Percentiles rank a stretch among this genome's conserved stretches.
Conservation (phyloP, 106 monocot species). For the Dendrobium huoshanense region DNA sequence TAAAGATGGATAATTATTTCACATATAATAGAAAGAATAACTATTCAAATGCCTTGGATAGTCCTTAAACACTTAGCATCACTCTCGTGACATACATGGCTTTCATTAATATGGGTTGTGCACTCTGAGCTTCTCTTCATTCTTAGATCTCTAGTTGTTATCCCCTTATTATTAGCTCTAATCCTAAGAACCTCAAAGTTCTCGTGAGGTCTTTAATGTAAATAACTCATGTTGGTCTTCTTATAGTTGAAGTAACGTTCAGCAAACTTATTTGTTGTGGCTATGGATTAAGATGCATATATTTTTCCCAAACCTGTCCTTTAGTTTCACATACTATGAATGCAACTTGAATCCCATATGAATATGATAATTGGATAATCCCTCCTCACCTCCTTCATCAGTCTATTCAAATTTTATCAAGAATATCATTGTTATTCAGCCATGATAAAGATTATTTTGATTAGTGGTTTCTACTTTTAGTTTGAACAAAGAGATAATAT, state of each 20-base stretch:
- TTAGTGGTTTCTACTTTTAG: conserved; percentile 32
- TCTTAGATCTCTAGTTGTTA: too few relatives aligned
- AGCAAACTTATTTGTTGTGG: conserved; percentile 35
- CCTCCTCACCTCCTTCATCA: too few relatives aligned
- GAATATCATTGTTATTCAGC: conserved; percentile 17
- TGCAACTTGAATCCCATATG: conserved; percentile 7
- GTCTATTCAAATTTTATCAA: conserved; percentile 24
- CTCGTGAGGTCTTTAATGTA: neutral
- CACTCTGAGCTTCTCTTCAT: too few relatives aligned
- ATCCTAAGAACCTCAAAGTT: conserved; percentile 40
- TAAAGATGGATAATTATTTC: too few relatives aligned
- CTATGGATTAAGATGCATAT: conserved; percentile 34
- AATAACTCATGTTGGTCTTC: too few relatives aligned
- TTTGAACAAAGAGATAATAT: conserved; percentile 35
- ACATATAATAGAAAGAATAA: too few relatives aligned
- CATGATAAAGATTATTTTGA: conserved; percentile 21
- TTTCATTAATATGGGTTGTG: too few relatives aligned
- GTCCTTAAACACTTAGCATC: too few relatives aligned
- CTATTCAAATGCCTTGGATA: too few relatives aligned
- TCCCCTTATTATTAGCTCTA: conserved; percentile 2
- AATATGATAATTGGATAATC: too few relatives aligned
- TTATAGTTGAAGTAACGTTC: conserved; percentile 26
- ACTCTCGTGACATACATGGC: too few relatives aligned
- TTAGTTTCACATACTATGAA: conserved; percentile 60
- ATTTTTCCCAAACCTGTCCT: conserved; percentile 27